A percentile compares a stretch with the other conserved stretches of the same genome.
These are phyloP conservation scores for Draba incana DNA, from an alignment of 345 rosid genomes.

Conservation along the genomic window DNA sequence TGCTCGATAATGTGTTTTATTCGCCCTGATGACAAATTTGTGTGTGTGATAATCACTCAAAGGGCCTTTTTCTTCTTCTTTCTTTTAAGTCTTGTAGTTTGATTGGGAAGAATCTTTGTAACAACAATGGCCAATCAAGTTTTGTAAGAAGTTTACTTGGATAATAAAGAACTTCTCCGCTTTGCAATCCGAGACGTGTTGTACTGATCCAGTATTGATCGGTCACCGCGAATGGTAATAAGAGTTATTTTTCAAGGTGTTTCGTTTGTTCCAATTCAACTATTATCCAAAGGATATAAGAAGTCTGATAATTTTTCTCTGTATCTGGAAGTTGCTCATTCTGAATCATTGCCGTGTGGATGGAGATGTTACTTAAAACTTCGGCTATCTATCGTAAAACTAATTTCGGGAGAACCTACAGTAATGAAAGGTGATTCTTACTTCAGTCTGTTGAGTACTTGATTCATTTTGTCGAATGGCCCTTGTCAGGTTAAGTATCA, in stretches of 20 bases:
- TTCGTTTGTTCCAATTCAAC: too few relatives aligned
- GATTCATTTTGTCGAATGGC: too few relatives aligned
- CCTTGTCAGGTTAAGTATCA: too few relatives aligned
- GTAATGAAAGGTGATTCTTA: too few relatives aligned
- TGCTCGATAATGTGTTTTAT: too few relatives aligned
- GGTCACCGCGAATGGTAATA: neutral
- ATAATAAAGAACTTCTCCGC: constrained; percentile 5
- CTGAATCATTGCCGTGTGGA: constrained; percentile 58
- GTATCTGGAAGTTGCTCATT: too few relatives aligned
- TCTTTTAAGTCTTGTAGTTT: too few relatives aligned
- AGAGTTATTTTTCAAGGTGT: neutral
- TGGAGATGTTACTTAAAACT: constrained; percentile 81
- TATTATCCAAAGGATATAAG: too few relatives aligned
- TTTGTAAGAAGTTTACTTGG: neutral
- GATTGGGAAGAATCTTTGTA: neutral
- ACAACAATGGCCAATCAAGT: neutral
- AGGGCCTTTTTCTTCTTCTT: too few relatives aligned
- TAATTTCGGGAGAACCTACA: constrained; percentile 29
- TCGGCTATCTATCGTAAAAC: constrained; percentile 64
- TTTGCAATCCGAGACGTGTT: neutral
- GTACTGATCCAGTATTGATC: neutral
- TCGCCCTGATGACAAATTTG: too few relatives aligned
- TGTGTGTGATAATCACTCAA: neutral
- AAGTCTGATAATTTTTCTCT: too few relatives aligned
- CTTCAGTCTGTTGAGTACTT: too few relatives aligned